These are phyloP conservation scores for Zygnema circumcarinatum DNA, from an alignment of 139 green algal species.

Conservation along the genomic window DNA sequence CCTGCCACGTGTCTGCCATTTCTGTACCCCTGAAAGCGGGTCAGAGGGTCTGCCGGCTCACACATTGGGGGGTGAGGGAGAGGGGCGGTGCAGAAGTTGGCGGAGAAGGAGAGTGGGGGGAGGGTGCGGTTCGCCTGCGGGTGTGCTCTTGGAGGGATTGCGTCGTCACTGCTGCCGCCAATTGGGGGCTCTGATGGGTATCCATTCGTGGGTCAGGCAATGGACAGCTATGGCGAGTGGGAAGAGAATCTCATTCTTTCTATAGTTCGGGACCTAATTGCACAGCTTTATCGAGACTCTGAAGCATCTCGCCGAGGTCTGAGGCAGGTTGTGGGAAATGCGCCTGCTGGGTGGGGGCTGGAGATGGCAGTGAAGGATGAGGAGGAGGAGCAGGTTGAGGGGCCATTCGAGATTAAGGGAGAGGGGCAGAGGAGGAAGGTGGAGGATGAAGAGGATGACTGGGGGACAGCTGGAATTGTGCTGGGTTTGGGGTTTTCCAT, in stretches of 20 bases:
- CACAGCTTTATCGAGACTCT: background rate
- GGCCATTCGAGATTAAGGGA: background rate
- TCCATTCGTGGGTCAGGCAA: background rate
- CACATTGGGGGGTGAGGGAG: background rate
- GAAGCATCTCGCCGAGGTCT: background rate
- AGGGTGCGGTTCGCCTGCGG: background rate
- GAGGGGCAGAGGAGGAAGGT: background rate
- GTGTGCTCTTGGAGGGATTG: background rate
- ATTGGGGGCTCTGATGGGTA: background rate
- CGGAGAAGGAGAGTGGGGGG: background rate
- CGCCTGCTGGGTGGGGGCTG: background rate
- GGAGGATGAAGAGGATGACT: background rate
- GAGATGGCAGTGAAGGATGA: background rate
- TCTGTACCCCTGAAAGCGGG: no score
- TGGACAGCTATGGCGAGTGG: background rate
- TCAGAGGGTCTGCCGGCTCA: no score
- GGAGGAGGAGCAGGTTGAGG: background rate
- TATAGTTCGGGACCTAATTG: background rate
- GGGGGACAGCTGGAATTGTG: background rate
- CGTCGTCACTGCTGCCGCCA: background rate
- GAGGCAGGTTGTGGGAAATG: background rate
- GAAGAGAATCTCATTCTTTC: background rate
- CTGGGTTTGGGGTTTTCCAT: background rate
- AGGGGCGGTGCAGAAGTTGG: background rate
- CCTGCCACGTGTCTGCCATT: no score